These are phyloP conservation scores for Hypholoma sublateritium DNA, from an alignment of 768 basidiomycete species.

Conservation along the genomic window DNA sequence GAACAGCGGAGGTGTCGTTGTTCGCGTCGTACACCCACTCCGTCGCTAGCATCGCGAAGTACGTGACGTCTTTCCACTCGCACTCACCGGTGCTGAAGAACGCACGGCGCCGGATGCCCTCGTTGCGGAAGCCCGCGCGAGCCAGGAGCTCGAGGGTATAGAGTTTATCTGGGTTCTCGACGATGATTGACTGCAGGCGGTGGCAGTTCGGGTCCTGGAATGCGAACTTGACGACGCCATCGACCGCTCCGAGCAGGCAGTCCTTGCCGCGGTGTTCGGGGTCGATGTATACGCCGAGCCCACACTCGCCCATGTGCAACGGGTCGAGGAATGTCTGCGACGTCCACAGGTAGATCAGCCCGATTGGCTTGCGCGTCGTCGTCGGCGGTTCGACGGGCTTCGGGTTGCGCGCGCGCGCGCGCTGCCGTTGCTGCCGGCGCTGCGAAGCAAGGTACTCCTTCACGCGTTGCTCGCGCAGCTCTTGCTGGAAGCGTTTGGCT, in stretches of 20 bases:
- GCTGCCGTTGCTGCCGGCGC: not conserved
- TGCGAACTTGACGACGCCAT: conserved; percentile 43
- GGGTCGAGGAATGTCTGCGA: conserved; percentile 29
- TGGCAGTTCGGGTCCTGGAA: conserved; percentile 47
- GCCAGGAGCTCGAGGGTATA: conserved; percentile 49
- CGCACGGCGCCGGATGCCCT: conserved; percentile 60
- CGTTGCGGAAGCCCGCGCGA: conserved; percentile 53
- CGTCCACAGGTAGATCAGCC: conserved; percentile 42
- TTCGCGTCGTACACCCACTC: conserved; percentile 44
- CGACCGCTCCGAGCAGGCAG: conserved; percentile 46
- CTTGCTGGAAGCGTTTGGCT: conserved; percentile 5
- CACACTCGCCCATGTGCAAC: conserved; percentile 42
- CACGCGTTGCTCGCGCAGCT: conserved; percentile 9
- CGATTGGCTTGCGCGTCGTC: conserved; percentile 24
- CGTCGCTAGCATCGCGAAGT: conserved; percentile 59
- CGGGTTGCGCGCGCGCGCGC: not conserved
- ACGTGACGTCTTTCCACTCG: conserved; percentile 61
- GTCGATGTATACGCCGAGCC: conserved; percentile 53
- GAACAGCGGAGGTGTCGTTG: conserved; percentile 10
- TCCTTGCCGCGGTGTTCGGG: conserved; percentile 37
- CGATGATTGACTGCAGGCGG: conserved; percentile 52
- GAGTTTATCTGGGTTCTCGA: conserved; percentile 44
- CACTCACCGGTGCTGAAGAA: conserved; percentile 43
- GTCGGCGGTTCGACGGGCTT: not conserved
- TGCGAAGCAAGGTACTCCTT: conserved; percentile 13